Base-by-base conservation (phyloP, 1,284 basidiomycete genomes). In the Prillingera fragicola region DNA sequence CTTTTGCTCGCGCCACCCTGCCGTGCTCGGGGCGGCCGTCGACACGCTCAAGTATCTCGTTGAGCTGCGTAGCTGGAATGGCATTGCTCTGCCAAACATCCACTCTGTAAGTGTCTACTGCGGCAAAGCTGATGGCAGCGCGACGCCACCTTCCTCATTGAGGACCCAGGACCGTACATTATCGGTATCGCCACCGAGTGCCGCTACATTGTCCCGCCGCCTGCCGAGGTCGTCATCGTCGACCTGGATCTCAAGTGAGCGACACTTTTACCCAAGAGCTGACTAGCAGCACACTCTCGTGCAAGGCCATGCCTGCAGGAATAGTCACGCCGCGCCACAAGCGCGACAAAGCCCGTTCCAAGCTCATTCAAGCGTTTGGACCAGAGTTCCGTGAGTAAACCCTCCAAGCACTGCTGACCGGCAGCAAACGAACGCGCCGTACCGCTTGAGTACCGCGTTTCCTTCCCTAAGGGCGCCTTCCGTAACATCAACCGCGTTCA, bases 191-290 rank as follows among this genome's bases (percentile, higher is more conserved):
- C 88, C 21, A 87, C 85, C 2, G 86, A 95, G 68, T 82, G 86
- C 25, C 79, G 87, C 45, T 86, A 88, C 67, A 80, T 85, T 55
- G 75, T 85, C 43, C 77, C 82, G 33, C 80, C 83, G 21, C 74
- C 82, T 1, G 74, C 85, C 0, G 90, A 94, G 69, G 84, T 95
- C 25, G 90, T 87, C 66, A 74, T 95, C 29, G 84, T 89, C 52
- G 94, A 97, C 70, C 73, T 97, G 55, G 94, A 97, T 69, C 87
- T 89, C 67, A 94, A 96, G 74, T 88, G 85, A 70, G 71, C 91
- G 75, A 80, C 13, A n/a, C n/a, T n/a, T n/a, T 67, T 13, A 24
- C 18, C 19, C n/a, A 6, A 12, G 25, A 36, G 25, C 41, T 58
- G 17, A 56, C 44, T 33, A 41, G 33, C 36, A 57, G 66, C 38